A percentile compares a stretch with the other conserved stretches of the same genome.
Conservation (phyloP, 139 green algal species). For the Diplosphaera chodatii region DNA sequence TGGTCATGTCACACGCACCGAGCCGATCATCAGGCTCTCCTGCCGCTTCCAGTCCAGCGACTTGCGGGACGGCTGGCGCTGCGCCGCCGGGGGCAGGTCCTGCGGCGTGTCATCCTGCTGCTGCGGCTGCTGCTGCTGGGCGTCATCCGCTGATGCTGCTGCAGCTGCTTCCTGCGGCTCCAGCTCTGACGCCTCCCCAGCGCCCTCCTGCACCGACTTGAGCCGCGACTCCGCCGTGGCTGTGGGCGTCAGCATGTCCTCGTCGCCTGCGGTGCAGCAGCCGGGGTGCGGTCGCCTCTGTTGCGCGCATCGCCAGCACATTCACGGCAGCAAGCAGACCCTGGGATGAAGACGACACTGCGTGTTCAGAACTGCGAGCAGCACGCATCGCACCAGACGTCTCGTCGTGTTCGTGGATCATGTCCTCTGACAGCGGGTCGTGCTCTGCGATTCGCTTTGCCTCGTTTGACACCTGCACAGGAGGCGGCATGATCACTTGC, state of each 20-base stretch:
- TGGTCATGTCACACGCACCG: no score
- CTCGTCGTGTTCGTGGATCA: conserved; percentile 1
- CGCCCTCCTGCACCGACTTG: background rate
- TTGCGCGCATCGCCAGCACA: no score
- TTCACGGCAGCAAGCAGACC: no score
- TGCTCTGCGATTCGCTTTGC: background rate
- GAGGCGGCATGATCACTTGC: no score
- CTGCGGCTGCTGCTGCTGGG: background rate
- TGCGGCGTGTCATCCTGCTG: no score
- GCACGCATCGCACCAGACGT: background rate
- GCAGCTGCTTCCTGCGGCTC: background rate
- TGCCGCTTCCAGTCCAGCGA: background rate
- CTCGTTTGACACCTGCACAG: conserved; percentile 2
- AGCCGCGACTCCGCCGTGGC: background rate
- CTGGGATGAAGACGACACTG: no score
- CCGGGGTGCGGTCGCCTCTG: no score
- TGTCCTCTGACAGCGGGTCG: conserved; percentile 3
- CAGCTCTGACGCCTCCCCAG: no score
- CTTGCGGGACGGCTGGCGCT: background rate
- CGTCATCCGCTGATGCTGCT: background rate
- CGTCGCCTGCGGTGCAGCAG: background rate
- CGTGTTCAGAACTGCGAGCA: no score
- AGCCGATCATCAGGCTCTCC: background rate
- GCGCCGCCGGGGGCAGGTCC: no score
- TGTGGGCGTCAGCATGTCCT: background rate